Percentiles rank a stretch among this genome's conserved stretches.
Evolutionary conservation across 345 rosid species (phyloP).

Genomic region (Camelina sativa): DNA sequence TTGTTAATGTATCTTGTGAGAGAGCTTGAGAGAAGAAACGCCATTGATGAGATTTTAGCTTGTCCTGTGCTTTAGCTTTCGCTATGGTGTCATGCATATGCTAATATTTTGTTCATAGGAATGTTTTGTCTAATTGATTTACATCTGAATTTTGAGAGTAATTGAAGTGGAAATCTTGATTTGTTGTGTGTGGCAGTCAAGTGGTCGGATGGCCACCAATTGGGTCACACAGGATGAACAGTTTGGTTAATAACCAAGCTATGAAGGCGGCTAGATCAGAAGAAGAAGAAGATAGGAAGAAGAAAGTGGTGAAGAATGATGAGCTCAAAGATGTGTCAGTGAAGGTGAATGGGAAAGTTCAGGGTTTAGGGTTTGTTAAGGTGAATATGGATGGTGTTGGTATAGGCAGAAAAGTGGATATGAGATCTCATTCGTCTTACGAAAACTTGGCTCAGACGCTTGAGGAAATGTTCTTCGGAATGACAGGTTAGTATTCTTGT

Average conservation of each 20-base stretch:
- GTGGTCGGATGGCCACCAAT: constrained; percentile 97
- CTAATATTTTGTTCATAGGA: constrained; percentile 10
- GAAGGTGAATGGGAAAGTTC: constrained; percentile 57
- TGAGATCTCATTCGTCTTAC: constrained; percentile 74
- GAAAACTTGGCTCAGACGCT: constrained; percentile 68
- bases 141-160: constrained; percentile 4
- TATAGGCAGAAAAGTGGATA: constrained; percentile 90
- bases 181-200: constrained; percentile 59
- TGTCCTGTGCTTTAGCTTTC: background rate
- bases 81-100: constrained; percentile 4
- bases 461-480: constrained; percentile 79
- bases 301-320: constrained; percentile 39
- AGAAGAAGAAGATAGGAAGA: constrained; percentile 36
- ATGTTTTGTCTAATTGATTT: constrained; percentile 8
- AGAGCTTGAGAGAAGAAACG: background rate
- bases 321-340: constrained; percentile 55
- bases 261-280: constrained; percentile 59
- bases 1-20: no score
- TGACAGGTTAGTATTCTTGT: constrained; percentile 25
- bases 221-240: constrained; percentile 75
- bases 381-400: constrained; percentile 90
- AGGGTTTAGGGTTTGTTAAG: constrained; percentile 67
- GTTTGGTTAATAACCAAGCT: constrained; percentile 64
- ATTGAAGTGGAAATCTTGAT: background rate
- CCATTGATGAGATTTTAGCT: background rate